Conservation (phyloP, 345 rosid species). For the Durio zibethinus region DNA sequence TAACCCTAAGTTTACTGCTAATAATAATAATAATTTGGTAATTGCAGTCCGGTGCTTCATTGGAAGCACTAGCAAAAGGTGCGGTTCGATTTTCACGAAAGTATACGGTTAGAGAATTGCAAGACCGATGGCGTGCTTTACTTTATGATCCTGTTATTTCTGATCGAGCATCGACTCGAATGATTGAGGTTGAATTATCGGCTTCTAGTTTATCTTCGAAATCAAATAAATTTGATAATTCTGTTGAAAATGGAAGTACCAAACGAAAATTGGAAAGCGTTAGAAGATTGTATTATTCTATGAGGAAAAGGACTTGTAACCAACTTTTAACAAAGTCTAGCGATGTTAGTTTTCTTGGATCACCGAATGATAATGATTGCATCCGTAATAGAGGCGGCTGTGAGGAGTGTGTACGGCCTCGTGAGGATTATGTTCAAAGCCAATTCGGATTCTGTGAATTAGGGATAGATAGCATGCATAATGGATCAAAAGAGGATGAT, state of each 20-base stretch:
- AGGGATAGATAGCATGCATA: conserved; percentile 3
- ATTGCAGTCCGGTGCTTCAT: conserved; percentile 91
- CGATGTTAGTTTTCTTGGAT: conserved; percentile 10
- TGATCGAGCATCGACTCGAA: conserved; percentile 66
- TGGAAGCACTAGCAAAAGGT: conserved; percentile 97
- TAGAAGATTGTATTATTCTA: conserved; percentile 26
- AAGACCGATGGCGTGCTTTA: conserved; percentile 84
- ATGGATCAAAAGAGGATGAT: conserved; percentile 4
- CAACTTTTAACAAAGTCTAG: conserved; percentile 7
- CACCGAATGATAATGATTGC: conserved; percentile 13
- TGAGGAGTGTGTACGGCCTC: conserved; percentile 10
- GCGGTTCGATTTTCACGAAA: conserved; percentile 82
- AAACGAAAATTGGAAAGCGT: conserved; percentile 44
- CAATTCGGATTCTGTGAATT: conserved; percentile 18
- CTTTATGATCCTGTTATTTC: conserved; percentile 88
- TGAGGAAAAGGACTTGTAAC: conserved; percentile 30
- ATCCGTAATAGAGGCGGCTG: background rate
- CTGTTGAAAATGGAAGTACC: conserved; percentile 20
- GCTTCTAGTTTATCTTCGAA: conserved; percentile 25
- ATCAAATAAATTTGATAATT: conserved; percentile 22
- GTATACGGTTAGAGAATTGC: conserved; percentile 66
- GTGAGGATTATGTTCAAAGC: conserved; percentile 12
- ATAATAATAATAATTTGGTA: background rate
- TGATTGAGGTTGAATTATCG: conserved; percentile 60
- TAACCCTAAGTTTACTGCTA: conserved; percentile 7